Evolutionary conservation across 2,329 filamentous ascomycete species (phyloP), one percentile per base, ranked within the genome.

Genomic region (Neoarthrinium moseri): DNA sequence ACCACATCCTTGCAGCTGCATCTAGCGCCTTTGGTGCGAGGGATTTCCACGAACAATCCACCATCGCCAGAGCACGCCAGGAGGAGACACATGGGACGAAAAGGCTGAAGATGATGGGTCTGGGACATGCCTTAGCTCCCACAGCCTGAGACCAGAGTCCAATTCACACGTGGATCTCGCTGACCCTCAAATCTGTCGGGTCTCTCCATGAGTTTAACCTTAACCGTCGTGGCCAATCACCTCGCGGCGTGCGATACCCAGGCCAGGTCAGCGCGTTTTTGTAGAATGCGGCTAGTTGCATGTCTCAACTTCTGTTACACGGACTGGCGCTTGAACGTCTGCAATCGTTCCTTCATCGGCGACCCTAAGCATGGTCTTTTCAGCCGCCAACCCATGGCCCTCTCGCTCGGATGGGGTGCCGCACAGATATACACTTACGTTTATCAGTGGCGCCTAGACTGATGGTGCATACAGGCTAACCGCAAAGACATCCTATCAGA

Each of bases 191-290:
- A 44, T 44, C 24, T 44, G n/a, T 44, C 41, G 41, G 41, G 33
- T 29, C 43, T 45, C 43, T 37, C 43, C 35, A 39, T 38, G 43
- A 38, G 10, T 45, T 45, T 45, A 45, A 45, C 43, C 43, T 45
- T 39, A 45, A 45, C 17, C 29, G 10, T 22, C n/a, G 13, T 12
- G 27, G 18, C 43, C 43, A 45, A 45, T 45, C 33, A 45, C 18
- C 22, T 22, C 13, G 22, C 29, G 17, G 27, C 22, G 15, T 17
- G 18, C 15, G 18, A 18, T 34, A 26, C 20, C 40, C 15, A 40
- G 23, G n/a, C n/a, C n/a, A 18, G 22, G 22, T n/a, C 15, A 18
- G 22, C 18, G 15, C 27, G 29, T 43, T 20, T 43, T 34, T 33
- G 39, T 29, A 17, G 20, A 20, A 32, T 33, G 39, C 21, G 39